Evolutionary conservation across 2,329 filamentous ascomycete genomes (phyloP).

Genomic region (Epichloe aotearoae): DNA sequence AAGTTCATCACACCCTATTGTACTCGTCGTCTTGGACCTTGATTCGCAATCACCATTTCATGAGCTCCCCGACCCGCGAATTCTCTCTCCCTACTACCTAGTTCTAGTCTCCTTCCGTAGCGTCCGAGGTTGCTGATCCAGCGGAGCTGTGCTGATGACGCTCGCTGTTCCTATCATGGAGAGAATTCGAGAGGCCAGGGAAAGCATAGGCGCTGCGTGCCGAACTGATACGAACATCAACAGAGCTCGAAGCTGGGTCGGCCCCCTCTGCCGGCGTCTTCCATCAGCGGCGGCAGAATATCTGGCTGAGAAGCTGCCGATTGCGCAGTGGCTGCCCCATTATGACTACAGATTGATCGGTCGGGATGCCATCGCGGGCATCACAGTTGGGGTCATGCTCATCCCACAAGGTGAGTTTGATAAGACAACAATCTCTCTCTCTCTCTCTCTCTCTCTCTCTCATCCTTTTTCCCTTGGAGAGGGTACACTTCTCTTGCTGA

Average conservation of each 20-base stretch:
- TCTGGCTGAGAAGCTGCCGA: constrained; percentile 45
- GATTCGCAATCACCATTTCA: no score
- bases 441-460: no score
- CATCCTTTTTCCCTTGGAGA: no score
- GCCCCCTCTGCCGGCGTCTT: constrained; percentile 18
- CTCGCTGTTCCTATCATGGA: constrained; percentile 8
- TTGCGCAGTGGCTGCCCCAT: constrained; percentile 48
- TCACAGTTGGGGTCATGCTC: constrained; percentile 46
- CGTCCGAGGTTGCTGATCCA: no score
- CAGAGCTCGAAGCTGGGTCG: constrained; percentile 12
- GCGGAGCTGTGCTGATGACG: no score
- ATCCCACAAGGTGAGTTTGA: constrained; percentile 35
- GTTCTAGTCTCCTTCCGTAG: no score
- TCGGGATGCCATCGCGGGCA: constrained; percentile 47
- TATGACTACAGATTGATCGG: constrained; percentile 49
- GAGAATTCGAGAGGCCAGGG: constrained; percentile 9
- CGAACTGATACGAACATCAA: constrained; percentile 16
- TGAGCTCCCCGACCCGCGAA: no score
- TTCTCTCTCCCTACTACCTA: no score
- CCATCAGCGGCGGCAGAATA: constrained; percentile 43
- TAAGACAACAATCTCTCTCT: not conserved
- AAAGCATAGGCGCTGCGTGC: constrained; percentile 9
- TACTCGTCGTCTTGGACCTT: no score
- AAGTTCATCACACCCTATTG: no score
- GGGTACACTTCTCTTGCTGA: no score